A percentile compares a stretch with the other conserved stretches of the same genome.
Conservation (phyloP, 805 yeast species). For the Metschnikowia henanensis region DNA sequence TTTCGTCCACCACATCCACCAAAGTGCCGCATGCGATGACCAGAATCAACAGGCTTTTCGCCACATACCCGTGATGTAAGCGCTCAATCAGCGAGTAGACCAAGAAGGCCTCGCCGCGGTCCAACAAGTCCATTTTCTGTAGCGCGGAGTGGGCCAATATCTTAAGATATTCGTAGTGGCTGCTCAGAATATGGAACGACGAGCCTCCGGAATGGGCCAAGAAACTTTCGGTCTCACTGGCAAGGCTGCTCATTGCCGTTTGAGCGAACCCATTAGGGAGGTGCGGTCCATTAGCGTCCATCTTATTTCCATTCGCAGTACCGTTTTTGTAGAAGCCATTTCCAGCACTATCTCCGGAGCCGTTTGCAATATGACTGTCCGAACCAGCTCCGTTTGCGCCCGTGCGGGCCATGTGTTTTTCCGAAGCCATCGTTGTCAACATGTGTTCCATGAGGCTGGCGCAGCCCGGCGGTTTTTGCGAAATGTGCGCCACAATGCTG, state of each 20-base stretch:
- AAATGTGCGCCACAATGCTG: conserved; percentile 31
- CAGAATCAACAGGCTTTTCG: conserved; percentile 59
- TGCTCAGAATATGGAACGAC: conserved; percentile 22
- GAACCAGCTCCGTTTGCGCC: no score
- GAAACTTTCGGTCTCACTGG: conserved; percentile 5
- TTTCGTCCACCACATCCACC: conserved; percentile 45
- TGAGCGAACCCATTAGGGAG: conserved; percentile 3
- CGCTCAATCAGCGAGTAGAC: conserved; percentile 51
- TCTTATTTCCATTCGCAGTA: no score
- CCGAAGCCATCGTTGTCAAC: conserved; percentile 26
- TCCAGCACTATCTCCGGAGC: background rate
- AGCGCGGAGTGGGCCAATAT: conserved; percentile 34
- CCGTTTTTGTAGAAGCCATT: no score
- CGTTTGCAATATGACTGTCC: background rate
- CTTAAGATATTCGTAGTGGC: conserved; percentile 27
- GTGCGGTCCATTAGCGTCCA: conserved; percentile 1
- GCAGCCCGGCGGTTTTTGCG: conserved; percentile 15
- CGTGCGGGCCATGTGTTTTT: no score
- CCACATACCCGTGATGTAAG: conserved; percentile 48
- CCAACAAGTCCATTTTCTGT: conserved; percentile 47
- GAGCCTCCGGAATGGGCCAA: background rate
- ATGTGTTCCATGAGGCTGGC: conserved; percentile 27
- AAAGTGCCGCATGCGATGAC: conserved; percentile 58
- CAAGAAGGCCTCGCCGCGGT: conserved; percentile 57
- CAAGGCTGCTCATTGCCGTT: conserved; percentile 4